Conservation (phyloP, 75 land plant species). For the Ceratopteris richardii region DNA sequence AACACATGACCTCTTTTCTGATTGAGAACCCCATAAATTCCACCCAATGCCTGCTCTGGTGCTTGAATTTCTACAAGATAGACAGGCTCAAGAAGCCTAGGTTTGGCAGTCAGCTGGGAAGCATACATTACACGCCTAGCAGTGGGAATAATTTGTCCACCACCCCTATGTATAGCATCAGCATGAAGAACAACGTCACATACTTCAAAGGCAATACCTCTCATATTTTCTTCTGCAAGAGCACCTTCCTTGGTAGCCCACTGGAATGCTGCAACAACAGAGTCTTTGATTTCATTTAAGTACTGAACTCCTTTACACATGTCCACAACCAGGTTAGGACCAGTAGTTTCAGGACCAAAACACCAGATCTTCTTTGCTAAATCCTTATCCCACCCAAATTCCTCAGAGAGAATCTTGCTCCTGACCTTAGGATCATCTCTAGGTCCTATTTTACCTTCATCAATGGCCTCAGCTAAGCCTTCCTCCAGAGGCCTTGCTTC, state of each 20-base stretch:
- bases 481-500: conserved; percentile 61
- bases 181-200: conserved; percentile 70
- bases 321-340: conserved; percentile 66
- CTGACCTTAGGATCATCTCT: conserved; percentile 57
- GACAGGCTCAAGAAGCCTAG: conserved; percentile 44
- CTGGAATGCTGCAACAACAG: conserved; percentile 71
- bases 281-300: conserved; percentile 63
- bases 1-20: conserved; percentile 65
- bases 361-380: conserved; percentile 74
- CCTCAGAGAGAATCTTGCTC: conserved; percentile 47
- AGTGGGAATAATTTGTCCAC: conserved; percentile 61
- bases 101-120: conserved; percentile 50
- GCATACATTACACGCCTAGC: conserved; percentile 60
- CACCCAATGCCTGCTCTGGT: conserved; percentile 53
- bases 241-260: conserved; percentile 74
- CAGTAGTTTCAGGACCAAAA: conserved; percentile 70
- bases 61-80: conserved; percentile 64
- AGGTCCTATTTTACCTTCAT: conserved; percentile 62
- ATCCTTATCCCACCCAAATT: conserved; percentile 81
- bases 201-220: conserved; percentile 62
- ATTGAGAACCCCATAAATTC: conserved; percentile 52
- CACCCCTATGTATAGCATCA: conserved; percentile 67
- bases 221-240: conserved; percentile 56
- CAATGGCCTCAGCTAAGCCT: conserved; percentile 59
- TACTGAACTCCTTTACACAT: too few relatives aligned